Base-by-base conservation (phyloP, 2,329 filamentous ascomycete genomes). In the Alternaria novae-zelandiae region DNA sequence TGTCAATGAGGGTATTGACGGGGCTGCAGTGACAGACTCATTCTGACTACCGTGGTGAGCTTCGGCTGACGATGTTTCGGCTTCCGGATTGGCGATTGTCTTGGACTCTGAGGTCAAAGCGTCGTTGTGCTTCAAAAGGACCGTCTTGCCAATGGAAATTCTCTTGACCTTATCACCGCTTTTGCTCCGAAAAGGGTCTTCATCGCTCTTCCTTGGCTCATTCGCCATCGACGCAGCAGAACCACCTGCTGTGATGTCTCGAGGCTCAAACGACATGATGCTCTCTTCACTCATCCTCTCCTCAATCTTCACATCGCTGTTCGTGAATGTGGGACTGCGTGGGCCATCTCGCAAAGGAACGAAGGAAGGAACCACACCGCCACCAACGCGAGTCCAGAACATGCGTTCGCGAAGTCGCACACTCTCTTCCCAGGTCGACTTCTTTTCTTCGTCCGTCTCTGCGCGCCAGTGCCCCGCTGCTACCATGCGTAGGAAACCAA, bases 381-480 rank as follows among this genome's bases (percentile, higher is more conserved):
- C 96, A 25, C 95, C 95, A 56, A 99, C 89, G 59, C 96, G 88
- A 54, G 92, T 89, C 96, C 96, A 99, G 78, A 99, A 99, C 91
- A 99, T 97, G 71, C 95, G 90, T 79, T 99, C 96, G 54, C 96
- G 87, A 51, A 98, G 81, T 28, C 91, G 88, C 11, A 97, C 91
- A 61, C 93, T 93, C 82, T 99, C 96, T 77, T 98, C 95, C 96
- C 96, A 99, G 0, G 94, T 93, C 26, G 89, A 88, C 75, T 91
- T 93, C 80, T 96, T 93, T 32, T 94, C 92, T 54, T 96, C 93
- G 43, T 91, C 88, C 60, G 91, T 92, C 50, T 94, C 92, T 12
- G 91, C 90, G 54, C 92, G 89, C 89, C 96, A 96, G 74, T 97
- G 91, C 3, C 96, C 96, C 72, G 97, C 95, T 70, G 95, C 93